Evolutionary conservation across 2,329 filamentous ascomycete genomes (phyloP), one percentile per base, ranked within the genome.

Genomic region (Aaosphaeria arxii): DNA sequence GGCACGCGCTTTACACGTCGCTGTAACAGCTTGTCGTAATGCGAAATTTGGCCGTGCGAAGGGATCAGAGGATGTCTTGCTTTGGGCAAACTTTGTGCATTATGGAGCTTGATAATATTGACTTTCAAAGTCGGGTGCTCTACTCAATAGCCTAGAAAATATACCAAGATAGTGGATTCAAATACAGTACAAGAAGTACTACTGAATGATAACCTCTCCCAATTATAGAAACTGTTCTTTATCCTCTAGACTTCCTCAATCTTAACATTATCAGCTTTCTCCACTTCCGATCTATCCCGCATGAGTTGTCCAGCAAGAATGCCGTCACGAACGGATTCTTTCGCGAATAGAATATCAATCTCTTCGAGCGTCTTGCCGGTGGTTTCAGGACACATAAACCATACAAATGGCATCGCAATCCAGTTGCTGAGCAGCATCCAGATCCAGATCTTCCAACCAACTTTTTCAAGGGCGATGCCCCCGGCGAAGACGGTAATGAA

Each of bases 81-180:
- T 39, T 9, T 62, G 59, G 57, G 53, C 55, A 4, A 48, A 42
- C 5, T 62, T 62, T 46, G 48, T 62, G 11, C 59, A 63, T 47
- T 48, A 51, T 44, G 56, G 58, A 13, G 55, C 55, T 36, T 62
- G 42, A 43, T 24, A 24, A 24, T 24, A 24, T 24, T 24, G 17
- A 24, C 17, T 24, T 24, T 24, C 17, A 24, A 24, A 24, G 17
- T 24, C 17, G 17, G 3, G 17, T 24, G 17, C 17, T 24, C 3
- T 24, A 24, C 17, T 24, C 17, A 24, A 24, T 24, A 24, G 17
- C 17, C 17, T 24, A 24, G 17, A 24, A 24, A 24, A 24, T 2
- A 24, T 24, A 24, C 17, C 17, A 24, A 24, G 17, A 24, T 24
- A 24, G 17, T 24, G 17, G 17, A 24, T 24, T 2, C 2, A 24